Base-by-base conservation (phyloP, 345 rosid genomes). In the Salix viminalis region DNA sequence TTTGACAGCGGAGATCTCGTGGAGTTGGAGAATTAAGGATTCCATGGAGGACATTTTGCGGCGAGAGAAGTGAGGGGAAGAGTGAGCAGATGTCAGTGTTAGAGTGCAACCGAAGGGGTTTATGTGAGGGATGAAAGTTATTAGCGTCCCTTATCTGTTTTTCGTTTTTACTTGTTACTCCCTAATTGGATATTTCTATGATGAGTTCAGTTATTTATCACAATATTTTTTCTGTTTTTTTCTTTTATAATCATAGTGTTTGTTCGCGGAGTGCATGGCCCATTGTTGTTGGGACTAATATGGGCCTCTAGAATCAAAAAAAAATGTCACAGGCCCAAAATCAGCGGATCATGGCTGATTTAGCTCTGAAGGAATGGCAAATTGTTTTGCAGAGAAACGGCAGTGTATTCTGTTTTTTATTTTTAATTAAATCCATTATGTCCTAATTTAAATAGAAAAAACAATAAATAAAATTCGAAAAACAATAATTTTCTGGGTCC, bases 1-100 rank as follows among this genome's bases (percentile, higher is more conserved):
- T 68, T 95, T 95, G 7, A 96, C 94, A 69, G 94, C 98, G 42
- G 97, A 91, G 56, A 96, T 91, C 67, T 93, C 97, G 83, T 93
- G 95, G 65, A 96, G 98, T 64, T 90, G 76, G 21, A 96, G 90
- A 76, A 96, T 89, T 14, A 96, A 86, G 14, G 98, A 88, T 85
- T 93, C 98, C 90, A 89, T 87, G 2, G 90, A 74, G 28, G 92
- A 76, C 52, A 72, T 56, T 16, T 36, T 58, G 61, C 34, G 6
- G 32, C 36, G 23, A 66, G 21, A 21, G 41, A 30, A 11, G 23
- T 23, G 41, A 66, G 69, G 42, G 23, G 23, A 10, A 58, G 28
- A 65, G 68, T 2, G 68, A 65, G 68, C 37, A 32, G 32, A n/a
- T 6, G 68, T 14, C 19, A 0, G 41, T 7, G 68, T 1, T 6